phyloP scores from a whole-genome alignment of 371 early-diverging fungal genomes.

The Mortierella sp. region DNA sequence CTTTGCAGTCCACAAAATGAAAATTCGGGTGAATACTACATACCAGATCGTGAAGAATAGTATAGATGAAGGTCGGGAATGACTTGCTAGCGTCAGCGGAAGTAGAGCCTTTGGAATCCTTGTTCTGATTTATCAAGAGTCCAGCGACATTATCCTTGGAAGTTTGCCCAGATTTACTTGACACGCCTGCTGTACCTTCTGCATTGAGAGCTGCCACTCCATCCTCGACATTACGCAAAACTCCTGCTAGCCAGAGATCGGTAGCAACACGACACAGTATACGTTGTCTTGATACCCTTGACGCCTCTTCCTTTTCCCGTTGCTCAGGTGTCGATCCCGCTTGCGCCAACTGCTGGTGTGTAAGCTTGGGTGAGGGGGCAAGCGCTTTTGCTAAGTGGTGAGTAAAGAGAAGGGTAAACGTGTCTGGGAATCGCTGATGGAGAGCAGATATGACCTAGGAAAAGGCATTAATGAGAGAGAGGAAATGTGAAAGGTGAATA shows the following conservation, averaged over 20 bases:
- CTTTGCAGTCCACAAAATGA: neutral
- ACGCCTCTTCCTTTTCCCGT: constrained; percentile 87
- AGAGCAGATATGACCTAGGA: constrained; percentile 82
- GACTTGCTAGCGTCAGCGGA: constrained; percentile 24
- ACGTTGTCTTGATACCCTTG: constrained; percentile 78
- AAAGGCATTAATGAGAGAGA: neutral
- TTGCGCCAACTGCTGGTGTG: constrained; percentile 52
- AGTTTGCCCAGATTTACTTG: constrained; percentile 45
- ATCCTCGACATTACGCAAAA: constrained; percentile 79
- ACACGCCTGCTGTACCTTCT: constrained; percentile 61
- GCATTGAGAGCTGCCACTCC: constrained; percentile 67
- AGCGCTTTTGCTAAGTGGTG: constrained; percentile 68
- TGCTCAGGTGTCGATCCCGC: constrained; percentile 78
- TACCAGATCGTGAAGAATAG: constrained; percentile 58
- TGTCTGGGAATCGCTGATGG: constrained; percentile 91
- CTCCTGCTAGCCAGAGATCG: constrained; percentile 90
- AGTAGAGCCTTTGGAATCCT: constrained; percentile 38
- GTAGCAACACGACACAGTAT: constrained; percentile 79
- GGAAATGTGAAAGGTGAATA: neutral
- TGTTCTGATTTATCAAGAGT: constrained; percentile 56
- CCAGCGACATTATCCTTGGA: constrained; percentile 69
- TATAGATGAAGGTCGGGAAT: constrained; percentile 56
- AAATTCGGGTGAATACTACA: neutral
- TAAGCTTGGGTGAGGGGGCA: constrained; percentile 54
- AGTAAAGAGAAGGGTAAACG: constrained; percentile 80